Evolutionary conservation across 768 basidiomycete genomes (phyloP).

Genomic region (Tulasnella sp.): DNA sequence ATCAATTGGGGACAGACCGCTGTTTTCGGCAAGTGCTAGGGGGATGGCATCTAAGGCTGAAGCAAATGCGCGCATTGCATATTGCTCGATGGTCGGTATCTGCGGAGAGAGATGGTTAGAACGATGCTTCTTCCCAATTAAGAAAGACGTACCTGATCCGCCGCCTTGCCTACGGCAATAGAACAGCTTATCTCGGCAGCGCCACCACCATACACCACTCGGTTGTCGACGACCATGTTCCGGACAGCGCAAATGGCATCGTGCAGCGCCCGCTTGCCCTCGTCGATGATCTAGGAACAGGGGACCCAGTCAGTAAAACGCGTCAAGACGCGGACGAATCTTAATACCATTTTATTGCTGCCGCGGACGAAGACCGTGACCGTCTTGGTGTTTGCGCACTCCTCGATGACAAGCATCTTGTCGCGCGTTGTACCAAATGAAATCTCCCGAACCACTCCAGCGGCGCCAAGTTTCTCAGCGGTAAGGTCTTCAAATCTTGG

Average conservation of each 20-base stretch:
- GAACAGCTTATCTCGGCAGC: slow-evolving; percentile 96
- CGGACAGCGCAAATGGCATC: slow-evolving; percentile 97
- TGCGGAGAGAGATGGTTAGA: slow-evolving; percentile 28
- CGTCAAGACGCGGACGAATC: background rate
- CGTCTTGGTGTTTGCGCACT: slow-evolving; percentile 92
- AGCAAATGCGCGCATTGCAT: slow-evolving; percentile 98
- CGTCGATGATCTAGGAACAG: slow-evolving; percentile 80
- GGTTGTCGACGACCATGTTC: slow-evolving; percentile 88
- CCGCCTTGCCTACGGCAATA: slow-evolving; percentile 86
- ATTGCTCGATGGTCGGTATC: slow-evolving; percentile 97
- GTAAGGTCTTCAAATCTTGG: slow-evolving; percentile 96
- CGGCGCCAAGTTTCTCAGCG: slow-evolving; percentile 81
- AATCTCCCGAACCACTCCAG: slow-evolving; percentile 88
- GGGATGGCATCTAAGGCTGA: slow-evolving; percentile 93
- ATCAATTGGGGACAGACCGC: slow-evolving; percentile 91
- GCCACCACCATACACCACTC: slow-evolving; percentile 97
- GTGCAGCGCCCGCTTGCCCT: slow-evolving; percentile 95
- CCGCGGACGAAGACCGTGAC: slow-evolving; percentile 97
- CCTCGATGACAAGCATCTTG: slow-evolving; percentile 99
- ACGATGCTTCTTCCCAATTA: background rate
- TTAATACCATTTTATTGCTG: slow-evolving; percentile 94
- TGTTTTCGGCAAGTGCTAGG: slow-evolving; percentile 95
- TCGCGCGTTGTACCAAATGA: slow-evolving; percentile 97
- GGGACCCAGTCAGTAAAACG: background rate
- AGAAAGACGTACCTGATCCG: slow-evolving; percentile 68